These are phyloP conservation scores for Quercus gilva DNA, from an alignment of 306 rosid genomes.

Conservation along the genomic window DNA sequence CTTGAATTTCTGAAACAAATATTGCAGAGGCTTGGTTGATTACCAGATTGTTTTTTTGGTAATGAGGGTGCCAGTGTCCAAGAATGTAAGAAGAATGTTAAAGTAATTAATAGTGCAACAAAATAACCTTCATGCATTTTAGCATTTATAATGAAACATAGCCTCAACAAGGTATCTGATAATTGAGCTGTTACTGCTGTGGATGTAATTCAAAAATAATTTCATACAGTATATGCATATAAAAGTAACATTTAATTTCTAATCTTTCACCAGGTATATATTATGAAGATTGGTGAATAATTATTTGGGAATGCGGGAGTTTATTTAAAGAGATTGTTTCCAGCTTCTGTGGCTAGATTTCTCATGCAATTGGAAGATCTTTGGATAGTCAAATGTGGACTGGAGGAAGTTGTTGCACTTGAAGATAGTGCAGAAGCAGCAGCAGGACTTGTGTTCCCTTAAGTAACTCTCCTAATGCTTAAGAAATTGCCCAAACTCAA, in stretches of 20 bases:
- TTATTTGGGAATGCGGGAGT: neutral
- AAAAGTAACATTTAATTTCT: too few relatives aligned
- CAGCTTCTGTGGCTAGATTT: slow-evolving; percentile 2
- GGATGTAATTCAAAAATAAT: too few relatives aligned
- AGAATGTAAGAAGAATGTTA: neutral
- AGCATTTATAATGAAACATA: neutral
- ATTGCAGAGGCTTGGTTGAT: neutral
- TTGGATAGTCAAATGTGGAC: neutral
- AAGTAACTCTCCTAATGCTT: neutral
- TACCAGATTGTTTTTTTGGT: neutral
- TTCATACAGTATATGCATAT: too few relatives aligned
- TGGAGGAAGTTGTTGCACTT: too few relatives aligned
- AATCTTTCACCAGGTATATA: too few relatives aligned
- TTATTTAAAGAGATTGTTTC: slow-evolving; percentile 13
- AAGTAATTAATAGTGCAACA: too few relatives aligned
- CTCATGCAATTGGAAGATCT: neutral
- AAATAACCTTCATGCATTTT: neutral
- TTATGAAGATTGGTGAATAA: neutral
- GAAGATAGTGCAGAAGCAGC: too few relatives aligned
- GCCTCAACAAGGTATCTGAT: too few relatives aligned
- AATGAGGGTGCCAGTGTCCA: neutral
- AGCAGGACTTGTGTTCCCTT: neutral
- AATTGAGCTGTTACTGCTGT: too few relatives aligned
- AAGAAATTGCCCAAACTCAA: neutral
- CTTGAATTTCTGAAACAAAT: neutral